phyloP scores from a whole-genome alignment of 768 basidiomycete species.

The Sporobolomyces phaffii region DNA sequence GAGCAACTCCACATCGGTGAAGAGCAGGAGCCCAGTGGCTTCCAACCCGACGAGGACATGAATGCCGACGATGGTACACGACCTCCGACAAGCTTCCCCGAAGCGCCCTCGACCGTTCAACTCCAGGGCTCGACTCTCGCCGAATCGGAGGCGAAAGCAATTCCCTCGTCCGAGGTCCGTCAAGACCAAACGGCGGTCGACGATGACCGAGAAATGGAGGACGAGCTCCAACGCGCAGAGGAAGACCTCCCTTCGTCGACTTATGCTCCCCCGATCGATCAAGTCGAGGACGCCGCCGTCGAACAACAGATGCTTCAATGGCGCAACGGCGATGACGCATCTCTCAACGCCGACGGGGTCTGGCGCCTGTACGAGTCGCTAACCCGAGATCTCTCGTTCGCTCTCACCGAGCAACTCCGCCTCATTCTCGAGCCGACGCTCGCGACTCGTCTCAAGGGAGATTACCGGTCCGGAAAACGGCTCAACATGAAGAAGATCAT shows the following conservation, averaged over 20 bases:
- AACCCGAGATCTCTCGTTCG: constrained; percentile 82
- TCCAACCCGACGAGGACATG: constrained; percentile 60
- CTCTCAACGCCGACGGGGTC: constrained; percentile 60
- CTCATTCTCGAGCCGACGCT: constrained; percentile 92
- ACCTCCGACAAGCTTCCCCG: constrained; percentile 1
- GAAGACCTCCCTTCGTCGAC: constrained; percentile 51
- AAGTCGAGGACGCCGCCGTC: constrained; percentile 47
- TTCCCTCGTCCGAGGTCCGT: constrained; percentile 43
- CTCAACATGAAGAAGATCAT: constrained; percentile 99
- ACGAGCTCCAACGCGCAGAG: constrained; percentile 51
- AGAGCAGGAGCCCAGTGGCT: constrained; percentile 67
- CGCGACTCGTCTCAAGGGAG: constrained; percentile 87
- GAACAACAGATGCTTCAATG: constrained; percentile 59
- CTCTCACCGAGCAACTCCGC: constrained; percentile 90
- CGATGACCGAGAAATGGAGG: constrained; percentile 43
- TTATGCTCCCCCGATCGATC: constrained; percentile 35
- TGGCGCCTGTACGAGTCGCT: constrained; percentile 88
- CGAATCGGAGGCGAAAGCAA: constrained; percentile 46
- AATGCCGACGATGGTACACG: constrained; percentile 20
- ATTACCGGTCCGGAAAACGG: constrained; percentile 94
- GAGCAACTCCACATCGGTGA: constrained; percentile 73
- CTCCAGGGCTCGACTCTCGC: constrained; percentile 34
- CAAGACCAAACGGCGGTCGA: constrained; percentile 27
- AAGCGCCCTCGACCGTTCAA: constrained; percentile 28
- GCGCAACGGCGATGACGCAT: constrained; percentile 58